Base-by-base conservation (phyloP, 345 rosid genomes). In the Turritis glabra region DNA sequence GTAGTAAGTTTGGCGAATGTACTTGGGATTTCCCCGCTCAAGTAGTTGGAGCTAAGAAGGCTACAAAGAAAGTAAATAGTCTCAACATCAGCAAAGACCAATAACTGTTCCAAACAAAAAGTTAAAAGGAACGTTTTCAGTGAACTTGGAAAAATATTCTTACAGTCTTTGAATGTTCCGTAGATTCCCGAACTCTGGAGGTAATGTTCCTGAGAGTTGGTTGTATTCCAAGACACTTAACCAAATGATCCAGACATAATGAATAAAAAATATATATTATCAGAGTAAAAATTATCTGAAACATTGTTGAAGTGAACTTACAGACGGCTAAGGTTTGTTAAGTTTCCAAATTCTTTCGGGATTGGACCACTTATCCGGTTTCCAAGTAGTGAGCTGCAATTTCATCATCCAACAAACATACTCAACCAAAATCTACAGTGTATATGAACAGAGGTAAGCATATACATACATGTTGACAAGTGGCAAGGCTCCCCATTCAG, bases 281-380 rank as follows among this genome's bases (percentile, higher is more conserved):
- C 12, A 4, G 40, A 11, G 11, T 8, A 46, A 22, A 37, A 5
- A 26, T 43, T 38, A 40, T 17, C 40, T 41, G 18, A 76, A 48
- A 58, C 19, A 48, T 48, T 22, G 0, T 40, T 2, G 14, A 73
- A 69, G 67, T 35, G 38, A 46, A 48, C 90, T 82, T 61, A 88
- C 93, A 86, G 29, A 30, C 65, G 56, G 1, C 0, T 5, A 46
- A 88, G 90, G 70, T 71, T 84, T 62, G 71, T 32, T 46, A 85
- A 30, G 69, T 83, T 88, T 32, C 80, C 88, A 41, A 82, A 41
- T 70, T 83, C 85, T 81, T 77, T 75, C 1, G 92, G 92, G 41
- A 88, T 81, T 14, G 79, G 17, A 70, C 92, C 89, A 0, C 72
- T 76, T 35, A 88, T 55, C 44, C 84, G 80, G 64, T 88, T 88